Percentiles rank a stretch among this genome's conserved stretches.
phyloP scores from a whole-genome alignment of 2,329 filamentous ascomycete genomes.

The Colletotrichum incanum region DNA sequence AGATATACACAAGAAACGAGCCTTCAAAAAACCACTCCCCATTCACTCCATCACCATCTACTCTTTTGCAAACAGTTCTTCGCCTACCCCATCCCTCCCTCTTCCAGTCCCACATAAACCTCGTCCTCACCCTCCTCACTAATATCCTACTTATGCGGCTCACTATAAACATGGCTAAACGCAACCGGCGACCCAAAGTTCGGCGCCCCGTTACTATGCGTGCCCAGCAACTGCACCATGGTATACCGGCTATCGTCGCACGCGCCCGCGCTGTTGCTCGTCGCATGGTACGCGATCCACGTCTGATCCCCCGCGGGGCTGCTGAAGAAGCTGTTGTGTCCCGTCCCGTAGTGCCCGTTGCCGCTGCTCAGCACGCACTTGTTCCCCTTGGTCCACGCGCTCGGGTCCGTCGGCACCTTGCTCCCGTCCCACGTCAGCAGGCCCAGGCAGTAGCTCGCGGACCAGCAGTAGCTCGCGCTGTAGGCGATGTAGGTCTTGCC shows the following conservation, averaged over 20 bases:
- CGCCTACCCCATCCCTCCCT: no score
- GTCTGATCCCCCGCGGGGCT: conserved; percentile 69
- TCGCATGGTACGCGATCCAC: conserved; percentile 72
- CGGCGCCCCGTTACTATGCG: conserved; percentile 65
- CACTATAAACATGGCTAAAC: conserved; percentile 30
- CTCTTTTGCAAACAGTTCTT: no score
- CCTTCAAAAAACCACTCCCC: no score
- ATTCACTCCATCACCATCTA: no score
- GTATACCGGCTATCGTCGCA: conserved; percentile 70
- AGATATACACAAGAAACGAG: no score
- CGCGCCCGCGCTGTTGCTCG: conserved; percentile 61
- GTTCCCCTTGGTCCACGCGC: conserved; percentile 66
- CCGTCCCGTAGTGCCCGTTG: conserved; percentile 71
- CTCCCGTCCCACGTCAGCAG: conserved; percentile 67
- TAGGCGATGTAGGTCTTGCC: conserved; percentile 69
- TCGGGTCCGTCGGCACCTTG: conserved; percentile 60
- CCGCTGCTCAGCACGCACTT: conserved; percentile 67
- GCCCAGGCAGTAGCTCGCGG: conserved; percentile 67
- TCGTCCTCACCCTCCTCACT: no score
- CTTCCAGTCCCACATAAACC: no score
- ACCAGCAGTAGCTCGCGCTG: conserved; percentile 72
- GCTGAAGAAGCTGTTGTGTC: conserved; percentile 72
- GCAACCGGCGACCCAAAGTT: conserved; percentile 60
- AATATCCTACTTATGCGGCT: conserved; percentile 19
- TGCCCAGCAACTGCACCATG: conserved; percentile 66